Conservation (phyloP, 208 protist species). For the Crithidia bombi region DNA sequence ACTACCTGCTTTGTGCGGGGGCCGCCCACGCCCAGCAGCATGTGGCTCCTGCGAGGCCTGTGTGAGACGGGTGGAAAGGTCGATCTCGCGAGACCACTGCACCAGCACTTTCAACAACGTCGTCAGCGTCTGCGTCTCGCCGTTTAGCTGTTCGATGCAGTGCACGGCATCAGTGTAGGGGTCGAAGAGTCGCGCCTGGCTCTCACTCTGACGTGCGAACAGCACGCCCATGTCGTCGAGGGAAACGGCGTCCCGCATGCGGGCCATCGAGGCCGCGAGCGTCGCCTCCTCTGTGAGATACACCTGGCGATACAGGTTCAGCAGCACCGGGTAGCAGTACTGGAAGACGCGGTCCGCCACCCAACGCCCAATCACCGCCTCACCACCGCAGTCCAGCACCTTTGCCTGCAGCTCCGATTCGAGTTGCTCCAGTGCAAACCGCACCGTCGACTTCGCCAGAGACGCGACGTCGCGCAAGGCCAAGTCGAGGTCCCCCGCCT, state of each 20-base stretch:
- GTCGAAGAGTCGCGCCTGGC: constrained; percentile 73
- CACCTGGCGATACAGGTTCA: constrained; percentile 76
- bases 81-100: constrained; percentile 84
- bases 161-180: constrained; percentile 84
- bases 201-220: constrained; percentile 65
- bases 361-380: constrained; percentile 60
- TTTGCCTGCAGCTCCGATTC: constrained; percentile 38
- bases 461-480: constrained; percentile 78
- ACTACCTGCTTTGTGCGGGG: background rate
- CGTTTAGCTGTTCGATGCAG: constrained; percentile 67
- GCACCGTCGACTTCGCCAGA: constrained; percentile 63
- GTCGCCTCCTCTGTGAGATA: constrained; percentile 53
- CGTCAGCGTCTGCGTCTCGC: constrained; percentile 50
- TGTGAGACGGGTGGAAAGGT: constrained; percentile 68
- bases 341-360: constrained; percentile 73
- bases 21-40: background rate
- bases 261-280: constrained; percentile 43
- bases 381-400: constrained; percentile 36
- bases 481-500: constrained; percentile 55
- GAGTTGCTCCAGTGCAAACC: constrained; percentile 66
- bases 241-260: constrained; percentile 55
- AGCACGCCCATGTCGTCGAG: constrained; percentile 83
- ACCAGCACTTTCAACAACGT: constrained; percentile 64
- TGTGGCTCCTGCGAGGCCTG: constrained; percentile 45
- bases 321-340: constrained; percentile 55